Base-by-base conservation (phyloP, 345 rosid genomes). In the Capsella bursapastoris region DNA sequence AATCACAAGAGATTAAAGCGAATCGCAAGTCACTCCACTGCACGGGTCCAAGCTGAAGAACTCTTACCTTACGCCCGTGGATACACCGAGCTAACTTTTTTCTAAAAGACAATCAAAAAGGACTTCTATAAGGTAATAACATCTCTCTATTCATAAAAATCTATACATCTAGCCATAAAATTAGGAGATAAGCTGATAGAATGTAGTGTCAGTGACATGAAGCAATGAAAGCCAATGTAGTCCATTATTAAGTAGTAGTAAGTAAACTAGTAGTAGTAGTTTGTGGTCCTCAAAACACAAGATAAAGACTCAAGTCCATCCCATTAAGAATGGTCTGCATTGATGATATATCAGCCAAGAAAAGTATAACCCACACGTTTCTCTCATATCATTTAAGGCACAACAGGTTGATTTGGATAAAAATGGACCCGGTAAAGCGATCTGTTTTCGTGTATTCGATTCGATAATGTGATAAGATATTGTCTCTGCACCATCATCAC, bases 51-150 rank as follows among this genome's bases (percentile, higher is more conserved):
- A 77, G 96, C 90, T 9, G 99, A 95, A 86, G 99, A 95, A 86
- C 92, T 95, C 32, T 83, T 89, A 68, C 98, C 98, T 13, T 92
- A 87, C 81, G 76, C 94, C 0, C 91, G 86, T 25, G 98, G 99
- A 65, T 95, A 87, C 79, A 95, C 99, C 4, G 99, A 95, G 68
- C 87, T 95, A 55, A 95, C 81, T 84, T 95, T 95, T 66, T 95
- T 95, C 79, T 95, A 83, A 84, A 66, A 53, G 62, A 69, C 11
- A 37, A 73, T 14, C 15, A 15, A 31, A 28, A 40, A 71, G 52
- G 74, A 45, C 53, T 49, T 70, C 59, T 56, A 27, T 31, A 67
- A 6, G 75, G 75, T 74, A 65, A 75, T 35, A 65, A 22, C 25
- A 22, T 22, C 25, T 81, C 37, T 74, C 79, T 71, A 13, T 32